Conservation (phyloP, 2,329 filamentous ascomycete species). For the Dactylella cylindrospora region DNA sequence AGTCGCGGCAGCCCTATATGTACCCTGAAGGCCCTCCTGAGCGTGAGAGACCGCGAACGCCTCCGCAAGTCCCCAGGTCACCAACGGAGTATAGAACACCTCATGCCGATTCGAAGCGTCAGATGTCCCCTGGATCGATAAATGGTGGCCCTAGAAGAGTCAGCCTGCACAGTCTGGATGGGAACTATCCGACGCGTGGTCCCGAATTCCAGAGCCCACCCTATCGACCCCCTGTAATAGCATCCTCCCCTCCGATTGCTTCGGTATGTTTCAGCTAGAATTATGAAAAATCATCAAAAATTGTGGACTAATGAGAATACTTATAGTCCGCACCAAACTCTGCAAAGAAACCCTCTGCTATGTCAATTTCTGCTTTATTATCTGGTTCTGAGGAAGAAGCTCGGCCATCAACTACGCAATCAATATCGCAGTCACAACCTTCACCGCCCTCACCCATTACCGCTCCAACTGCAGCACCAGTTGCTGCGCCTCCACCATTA, state of each 20-base stretch:
- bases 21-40: conserved; percentile 23
- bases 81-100: conserved; percentile 35
- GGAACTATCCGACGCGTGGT: conserved; percentile 29
- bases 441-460: conserved; percentile 6
- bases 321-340: conserved; percentile 31
- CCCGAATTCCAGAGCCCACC: conserved; percentile 37
- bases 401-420: conserved; percentile 21
- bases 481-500: neutral
- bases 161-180: conserved; percentile 33
- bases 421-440: conserved; percentile 23
- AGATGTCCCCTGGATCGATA: conserved; percentile 34
- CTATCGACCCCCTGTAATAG: conserved; percentile 28
- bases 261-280: conserved; percentile 8
- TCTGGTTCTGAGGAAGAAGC: conserved; percentile 28
- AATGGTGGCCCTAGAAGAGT: conserved; percentile 36
- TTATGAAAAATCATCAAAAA: neutral
- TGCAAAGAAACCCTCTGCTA: conserved; percentile 33
- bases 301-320: conserved; percentile 4
- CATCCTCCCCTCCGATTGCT: conserved; percentile 24
- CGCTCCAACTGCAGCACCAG: neutral
- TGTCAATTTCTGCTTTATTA: conserved; percentile 41
- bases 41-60: conserved; percentile 37
- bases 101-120: conserved; percentile 29
- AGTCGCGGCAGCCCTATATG: conserved; percentile 38
- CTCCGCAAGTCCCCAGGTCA: conserved; percentile 38